Base-by-base conservation (phyloP, 78 protist genomes). In the Salpingoeca rosetta region DNA sequence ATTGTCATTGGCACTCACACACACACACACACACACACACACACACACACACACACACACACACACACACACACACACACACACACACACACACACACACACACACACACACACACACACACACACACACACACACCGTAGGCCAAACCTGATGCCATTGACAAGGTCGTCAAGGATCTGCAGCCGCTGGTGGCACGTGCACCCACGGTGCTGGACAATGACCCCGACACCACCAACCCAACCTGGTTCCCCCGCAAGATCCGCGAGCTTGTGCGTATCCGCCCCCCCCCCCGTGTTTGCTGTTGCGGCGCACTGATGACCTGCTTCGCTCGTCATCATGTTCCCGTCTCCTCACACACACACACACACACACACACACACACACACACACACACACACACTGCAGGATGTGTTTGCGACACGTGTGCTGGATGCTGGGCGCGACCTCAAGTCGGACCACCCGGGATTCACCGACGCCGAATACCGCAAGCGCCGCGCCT, bases 381-480 rank as follows among this genome's bases (percentile, higher is more conserved):
- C n/a, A n/a, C 78, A 44, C 39, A 10, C 24, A 65, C 88, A 12
- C 51, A 89, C 38, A 92, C 88, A 35, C 87, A 89, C 7, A 22
- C 65, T 51, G 65, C 17, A 51, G 51, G 92, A 92, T 76, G 65
- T 78, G 41, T 91, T 86, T 39, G 88, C 90, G 11, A 80, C 74
- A 38, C 83, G 82, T 43, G 80, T 78, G 57, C 83, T 92, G 51
- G 92, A 82, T 37, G 84, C 75, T 85, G 96, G 96, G 10, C 43
- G 51, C 27, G 94, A 94, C 7, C 83, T 94, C 38, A 75, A 80
- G 17, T 57, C 92, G 12, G 97, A 95, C 80, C 97, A 95, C 77
- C 97, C 97, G 12, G 97, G 97, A 74, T 92, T 93, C 45, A 76
- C 88, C 43, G 98, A 96, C 86, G 57, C 72, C n/a, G 94, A 38